Conservation (phyloP, 768 basidiomycete genomes). For the Trametes gibbosa region DNA sequence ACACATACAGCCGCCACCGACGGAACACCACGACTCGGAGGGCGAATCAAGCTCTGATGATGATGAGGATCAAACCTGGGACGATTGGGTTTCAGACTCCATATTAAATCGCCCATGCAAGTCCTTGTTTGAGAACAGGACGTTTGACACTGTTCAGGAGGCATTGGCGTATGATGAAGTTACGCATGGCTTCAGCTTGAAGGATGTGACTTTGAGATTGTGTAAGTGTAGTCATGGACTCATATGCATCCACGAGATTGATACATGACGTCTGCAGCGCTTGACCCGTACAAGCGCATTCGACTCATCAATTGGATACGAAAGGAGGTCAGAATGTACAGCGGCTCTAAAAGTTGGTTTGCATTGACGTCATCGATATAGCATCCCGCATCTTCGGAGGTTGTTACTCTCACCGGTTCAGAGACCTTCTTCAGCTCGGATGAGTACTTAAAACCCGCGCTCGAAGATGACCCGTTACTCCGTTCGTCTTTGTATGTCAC, state of each 20-base stretch:
- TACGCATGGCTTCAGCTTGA: slow-evolving; percentile 62
- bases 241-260: neutral
- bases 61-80: slow-evolving; percentile 62
- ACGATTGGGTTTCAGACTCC: slow-evolving; percentile 80
- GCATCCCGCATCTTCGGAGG: slow-evolving; percentile 50
- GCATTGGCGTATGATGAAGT: slow-evolving; percentile 60
- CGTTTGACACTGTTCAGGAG: slow-evolving; percentile 56
- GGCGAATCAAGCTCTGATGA: slow-evolving; percentile 24
- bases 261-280: slow-evolving; percentile 37
- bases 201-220: slow-evolving; percentile 45
- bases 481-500: slow-evolving; percentile 49
- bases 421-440: slow-evolving; percentile 73
- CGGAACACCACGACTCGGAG: slow-evolving; percentile 1
- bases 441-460: slow-evolving; percentile 73
- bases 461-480: slow-evolving; percentile 87
- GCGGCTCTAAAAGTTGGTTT: neutral
- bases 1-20: slow-evolving; percentile 3
- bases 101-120: slow-evolving; percentile 48
- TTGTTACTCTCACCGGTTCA: slow-evolving; percentile 47
- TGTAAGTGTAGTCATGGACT: slow-evolving; percentile 41
- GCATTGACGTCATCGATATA: slow-evolving; percentile 30
- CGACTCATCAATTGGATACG: slow-evolving; percentile 87
- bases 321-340: slow-evolving; percentile 49
- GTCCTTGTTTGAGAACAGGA: slow-evolving; percentile 74
- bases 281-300: slow-evolving; percentile 79